Conservation (phyloP, 2,329 filamentous ascomycete species). For the Metarhizium rileyi region DNA sequence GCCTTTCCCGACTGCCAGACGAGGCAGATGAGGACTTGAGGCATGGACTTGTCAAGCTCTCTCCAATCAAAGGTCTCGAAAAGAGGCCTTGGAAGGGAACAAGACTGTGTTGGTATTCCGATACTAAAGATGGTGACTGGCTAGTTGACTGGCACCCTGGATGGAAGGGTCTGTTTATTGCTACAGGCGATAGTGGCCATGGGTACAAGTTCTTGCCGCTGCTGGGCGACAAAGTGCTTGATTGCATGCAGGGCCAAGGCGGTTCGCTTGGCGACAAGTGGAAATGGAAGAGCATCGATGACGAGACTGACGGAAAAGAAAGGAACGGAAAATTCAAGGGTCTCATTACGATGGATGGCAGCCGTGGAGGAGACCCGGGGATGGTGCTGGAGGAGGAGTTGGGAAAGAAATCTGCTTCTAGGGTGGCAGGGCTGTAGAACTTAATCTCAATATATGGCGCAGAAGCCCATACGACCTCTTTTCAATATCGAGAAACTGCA, state of each 20-base stretch:
- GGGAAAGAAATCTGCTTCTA: slow-evolving; percentile 3
- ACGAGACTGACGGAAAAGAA: slow-evolving; percentile 22
- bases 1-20: slow-evolving; percentile 38
- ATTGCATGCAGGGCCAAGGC: slow-evolving; percentile 38
- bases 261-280: slow-evolving; percentile 46
- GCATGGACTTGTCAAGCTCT: slow-evolving; percentile 47
- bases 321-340: slow-evolving; percentile 26
- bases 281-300: slow-evolving; percentile 52
- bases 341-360: slow-evolving; percentile 43
- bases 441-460: neutral
- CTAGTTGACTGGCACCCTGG: slow-evolving; percentile 59
- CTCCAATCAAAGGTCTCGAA: slow-evolving; percentile 46
- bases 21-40: slow-evolving; percentile 56
- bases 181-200: slow-evolving; percentile 55
- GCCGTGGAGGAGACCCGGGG: slow-evolving; percentile 37
- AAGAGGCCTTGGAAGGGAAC: slow-evolving; percentile 51
- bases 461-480: neutral
- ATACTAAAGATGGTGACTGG: slow-evolving; percentile 63
- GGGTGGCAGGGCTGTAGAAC: neutral
- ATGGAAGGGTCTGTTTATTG: slow-evolving; percentile 48
- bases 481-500: neutral
- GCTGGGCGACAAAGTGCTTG: slow-evolving; percentile 51
- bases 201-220: slow-evolving; percentile 62
- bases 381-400: slow-evolving; percentile 37
- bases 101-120: slow-evolving; percentile 66